Conservation (phyloP, 371 early-diverging fungal genomes). For the Gilbertella persicaria region DNA sequence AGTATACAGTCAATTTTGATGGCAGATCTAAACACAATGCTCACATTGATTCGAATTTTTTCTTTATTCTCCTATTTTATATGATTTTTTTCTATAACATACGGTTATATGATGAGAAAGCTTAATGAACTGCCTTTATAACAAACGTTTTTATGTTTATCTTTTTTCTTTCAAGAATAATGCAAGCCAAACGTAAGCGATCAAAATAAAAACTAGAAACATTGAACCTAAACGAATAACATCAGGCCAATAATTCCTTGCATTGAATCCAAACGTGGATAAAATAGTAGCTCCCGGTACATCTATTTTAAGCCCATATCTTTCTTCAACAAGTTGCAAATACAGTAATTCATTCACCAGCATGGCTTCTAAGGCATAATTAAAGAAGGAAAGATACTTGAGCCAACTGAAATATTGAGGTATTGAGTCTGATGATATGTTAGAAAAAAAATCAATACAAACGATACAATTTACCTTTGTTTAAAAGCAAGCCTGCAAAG, state of each 20-base stretch:
- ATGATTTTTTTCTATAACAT: no score
- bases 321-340: conserved; percentile 75
- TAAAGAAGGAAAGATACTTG: conserved; percentile 83
- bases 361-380: conserved; percentile 87
- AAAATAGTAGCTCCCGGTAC: conserved; percentile 86
- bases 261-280: conserved; percentile 89
- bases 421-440: conserved; percentile 59
- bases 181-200: conserved; percentile 82
- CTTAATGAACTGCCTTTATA: no score
- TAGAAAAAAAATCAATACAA: neutral
- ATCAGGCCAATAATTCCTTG: conserved; percentile 84
- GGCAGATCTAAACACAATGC: no score
- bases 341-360: conserved; percentile 85
- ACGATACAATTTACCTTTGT: conserved; percentile 60
- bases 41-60: no score
- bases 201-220: conserved; percentile 62
- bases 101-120: no score
- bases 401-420: conserved; percentile 77
- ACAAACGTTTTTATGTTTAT: conserved; percentile 37
- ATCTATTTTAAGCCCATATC: conserved; percentile 81
- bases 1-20: no score
- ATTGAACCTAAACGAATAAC: conserved; percentile 66
- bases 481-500: conserved; percentile 88
- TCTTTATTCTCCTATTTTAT: no score
- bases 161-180: conserved; percentile 82